These are phyloP conservation scores for Psilocybe cyanescens DNA, from an alignment of 768 basidiomycete species.

Conservation along the genomic window DNA sequence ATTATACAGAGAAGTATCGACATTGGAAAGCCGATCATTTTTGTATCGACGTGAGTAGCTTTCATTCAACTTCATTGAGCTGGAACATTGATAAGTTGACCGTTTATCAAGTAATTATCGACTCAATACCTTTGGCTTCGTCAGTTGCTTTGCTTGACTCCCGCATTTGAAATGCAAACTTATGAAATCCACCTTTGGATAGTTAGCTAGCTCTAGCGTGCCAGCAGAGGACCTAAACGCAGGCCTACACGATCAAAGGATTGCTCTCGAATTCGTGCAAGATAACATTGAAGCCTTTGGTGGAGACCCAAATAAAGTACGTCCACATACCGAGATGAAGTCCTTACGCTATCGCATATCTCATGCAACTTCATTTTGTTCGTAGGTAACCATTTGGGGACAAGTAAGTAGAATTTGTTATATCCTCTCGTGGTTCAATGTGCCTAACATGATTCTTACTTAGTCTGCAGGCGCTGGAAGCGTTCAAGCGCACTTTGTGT, in stretches of 20 bases:
- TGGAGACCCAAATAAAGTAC: conserved; percentile 60
- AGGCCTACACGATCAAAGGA: conserved; percentile 63
- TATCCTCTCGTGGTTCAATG: background rate
- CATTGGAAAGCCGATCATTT: conserved; percentile 56
- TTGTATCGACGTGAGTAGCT: conserved; percentile 49
- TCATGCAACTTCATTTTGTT: background rate
- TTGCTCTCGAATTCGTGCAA: conserved; percentile 62
- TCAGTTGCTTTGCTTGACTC: conserved; percentile 24
- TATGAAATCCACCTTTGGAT: conserved; percentile 23
- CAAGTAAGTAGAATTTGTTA: conserved; percentile 34
- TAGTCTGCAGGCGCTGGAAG: conserved; percentile 58
- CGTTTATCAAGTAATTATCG: conserved; percentile 25
- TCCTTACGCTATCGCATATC: too few relatives aligned
- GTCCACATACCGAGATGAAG: background rate
- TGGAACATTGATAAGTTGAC: conserved; percentile 19
- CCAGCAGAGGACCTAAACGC: conserved; percentile 55
- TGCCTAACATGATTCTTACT: too few relatives aligned
- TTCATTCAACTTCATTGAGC: background rate
- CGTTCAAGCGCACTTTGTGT: conserved; percentile 50
- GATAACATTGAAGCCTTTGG: conserved; percentile 71
- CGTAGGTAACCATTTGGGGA: conserved; percentile 61
- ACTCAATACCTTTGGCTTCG: conserved; percentile 61
- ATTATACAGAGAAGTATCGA: conserved; percentile 52
- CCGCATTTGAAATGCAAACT: background rate
- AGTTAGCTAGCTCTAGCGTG: conserved; percentile 48